Percentiles rank a stretch among this genome's conserved stretches.
phyloP scores from a whole-genome alignment of 208 protist genomes.

The Eutreptiella sp. region DNA sequence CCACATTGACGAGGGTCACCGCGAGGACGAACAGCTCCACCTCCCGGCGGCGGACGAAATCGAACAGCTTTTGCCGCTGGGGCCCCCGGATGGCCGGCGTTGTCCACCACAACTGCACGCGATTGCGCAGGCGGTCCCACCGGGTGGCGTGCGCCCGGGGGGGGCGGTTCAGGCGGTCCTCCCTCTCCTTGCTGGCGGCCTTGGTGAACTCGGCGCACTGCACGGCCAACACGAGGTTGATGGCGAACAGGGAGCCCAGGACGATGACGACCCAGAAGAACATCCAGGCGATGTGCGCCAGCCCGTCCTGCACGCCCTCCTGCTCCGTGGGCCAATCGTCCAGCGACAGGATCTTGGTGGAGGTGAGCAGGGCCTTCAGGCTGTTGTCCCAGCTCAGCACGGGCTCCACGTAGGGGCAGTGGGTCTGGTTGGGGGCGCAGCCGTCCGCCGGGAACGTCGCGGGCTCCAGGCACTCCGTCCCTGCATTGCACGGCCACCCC shows the following conservation, averaged over 20 bases:
- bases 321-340: not conserved
- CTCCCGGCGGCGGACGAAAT: too few relatives aligned
- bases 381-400: not conserved
- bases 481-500: not conserved
- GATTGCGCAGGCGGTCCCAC: too few relatives aligned
- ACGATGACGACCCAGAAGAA: slow-evolving; percentile 34
- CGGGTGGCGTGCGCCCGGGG: too few relatives aligned
- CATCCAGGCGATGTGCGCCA: slow-evolving; percentile 1
- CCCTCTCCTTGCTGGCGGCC: slow-evolving; percentile 2
- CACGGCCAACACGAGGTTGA: slow-evolving; percentile 30
- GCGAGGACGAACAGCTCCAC: slow-evolving; percentile 14
- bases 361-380: not conserved
- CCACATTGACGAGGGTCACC: slow-evolving; percentile 20
- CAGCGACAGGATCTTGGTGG: not conserved
- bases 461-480: not conserved
- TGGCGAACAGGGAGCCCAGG: slow-evolving; percentile 21
- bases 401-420: too few relatives aligned
- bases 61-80: too few relatives aligned
- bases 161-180: too few relatives aligned
- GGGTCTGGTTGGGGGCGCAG: too few relatives aligned
- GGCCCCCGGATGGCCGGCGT: too few relatives aligned
- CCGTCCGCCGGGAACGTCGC: not conserved
- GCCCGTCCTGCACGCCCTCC: not conserved
- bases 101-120: too few relatives aligned
- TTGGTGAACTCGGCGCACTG: too few relatives aligned